Conservation (phyloP, 805 yeast genomes). For the Wickerhamomyces rabaulensis region DNA sequence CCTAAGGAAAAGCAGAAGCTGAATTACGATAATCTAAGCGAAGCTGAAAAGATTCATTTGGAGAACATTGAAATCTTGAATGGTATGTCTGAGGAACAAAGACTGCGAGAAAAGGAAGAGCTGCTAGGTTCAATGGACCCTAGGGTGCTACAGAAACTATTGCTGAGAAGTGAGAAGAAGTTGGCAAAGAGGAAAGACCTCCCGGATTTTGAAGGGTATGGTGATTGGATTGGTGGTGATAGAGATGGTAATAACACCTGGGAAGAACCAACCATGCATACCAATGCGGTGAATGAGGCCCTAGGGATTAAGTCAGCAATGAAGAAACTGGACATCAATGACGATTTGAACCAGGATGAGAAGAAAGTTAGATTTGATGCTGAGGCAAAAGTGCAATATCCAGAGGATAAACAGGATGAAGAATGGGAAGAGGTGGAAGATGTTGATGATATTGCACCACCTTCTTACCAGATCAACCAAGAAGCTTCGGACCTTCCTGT, state of each 20-base stretch:
- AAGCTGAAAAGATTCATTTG: constrained; percentile 68
- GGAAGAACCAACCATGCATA: constrained; percentile 18
- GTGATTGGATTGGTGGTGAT: constrained; percentile 27
- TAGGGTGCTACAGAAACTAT: constrained; percentile 49
- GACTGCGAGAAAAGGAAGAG: constrained; percentile 60
- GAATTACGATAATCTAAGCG: constrained; percentile 35
- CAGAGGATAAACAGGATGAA: constrained; percentile 20
- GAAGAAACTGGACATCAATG: background rate
- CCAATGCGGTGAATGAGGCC: constrained; percentile 15
- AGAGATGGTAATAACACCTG: constrained; percentile 16
- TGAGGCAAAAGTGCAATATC: constrained; percentile 19
- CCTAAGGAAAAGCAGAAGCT: constrained; percentile 84
- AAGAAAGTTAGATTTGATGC: constrained; percentile 32
- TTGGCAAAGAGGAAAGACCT: constrained; percentile 6
- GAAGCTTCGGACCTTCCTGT: constrained; percentile 39
- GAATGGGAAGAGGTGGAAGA: constrained; percentile 48
- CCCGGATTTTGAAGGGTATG: constrained; percentile 22
- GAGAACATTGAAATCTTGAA: constrained; percentile 65
- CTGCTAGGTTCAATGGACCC: constrained; percentile 67
- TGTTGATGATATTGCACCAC: constrained; percentile 47
- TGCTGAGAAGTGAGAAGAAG: constrained; percentile 52
- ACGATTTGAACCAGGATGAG: constrained; percentile 4
- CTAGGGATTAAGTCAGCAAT: constrained; percentile 8
- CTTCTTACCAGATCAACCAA: constrained; percentile 40
- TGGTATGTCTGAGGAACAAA: constrained; percentile 61